These are phyloP conservation scores for Triticum aestivum DNA, from an alignment of 176 grass and related monocot genomes.

Conservation along the genomic window IWGSC_CS_RefSeq_v2.1 NC_057803.1:80815694-80816193, in stretches of 20 bases:
- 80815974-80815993: slow-evolving; percentile 64
- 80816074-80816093: slow-evolving; percentile 64
- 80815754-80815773: slow-evolving; percentile 58
- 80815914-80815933: slow-evolving; percentile 76
- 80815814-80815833: slow-evolving; percentile 92
- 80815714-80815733: slow-evolving; percentile 83
- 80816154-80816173: slow-evolving; percentile 72
- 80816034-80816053: slow-evolving; percentile 55
- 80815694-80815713: slow-evolving; percentile 58
- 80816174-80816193: slow-evolving; percentile 77
- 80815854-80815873: slow-evolving; percentile 83
- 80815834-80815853: slow-evolving; percentile 75
- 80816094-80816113: slow-evolving; percentile 63
- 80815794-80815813: slow-evolving; percentile 68
- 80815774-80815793: slow-evolving; percentile 45
- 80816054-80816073: slow-evolving; percentile 80
- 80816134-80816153: slow-evolving; percentile 59
- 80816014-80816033: slow-evolving; percentile 74
- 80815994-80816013: slow-evolving; percentile 61
- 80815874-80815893: slow-evolving; percentile 70
- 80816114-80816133: slow-evolving; percentile 97
- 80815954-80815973: slow-evolving; percentile 71
- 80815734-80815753: slow-evolving; percentile 78
- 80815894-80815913: slow-evolving; percentile 88
- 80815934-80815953: slow-evolving; percentile 64